Conservation (phyloP, 495 filamentous ascomycete species). For the Aspergillus taichungensis region DNA sequence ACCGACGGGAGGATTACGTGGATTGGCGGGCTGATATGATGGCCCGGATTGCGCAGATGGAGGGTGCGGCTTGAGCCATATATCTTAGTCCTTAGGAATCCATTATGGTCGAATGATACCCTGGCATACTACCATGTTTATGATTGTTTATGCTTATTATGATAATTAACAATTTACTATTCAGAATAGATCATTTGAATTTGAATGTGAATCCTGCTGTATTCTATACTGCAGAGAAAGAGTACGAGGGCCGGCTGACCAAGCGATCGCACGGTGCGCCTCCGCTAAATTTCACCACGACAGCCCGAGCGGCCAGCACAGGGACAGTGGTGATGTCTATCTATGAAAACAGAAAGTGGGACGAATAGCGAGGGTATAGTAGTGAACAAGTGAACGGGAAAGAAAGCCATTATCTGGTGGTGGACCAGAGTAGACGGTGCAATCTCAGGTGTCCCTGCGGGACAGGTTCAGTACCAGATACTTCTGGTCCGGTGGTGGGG, state of each 20-base stretch:
- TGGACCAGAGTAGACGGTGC: neutral
- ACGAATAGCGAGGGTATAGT: too few relatives aligned
- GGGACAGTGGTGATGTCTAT: too few relatives aligned
- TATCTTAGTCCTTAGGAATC: neutral
- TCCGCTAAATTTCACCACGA: too few relatives aligned
- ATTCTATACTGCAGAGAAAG: too few relatives aligned
- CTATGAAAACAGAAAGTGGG: too few relatives aligned
- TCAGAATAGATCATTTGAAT: neutral
- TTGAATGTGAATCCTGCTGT: neutral
- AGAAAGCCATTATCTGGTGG: neutral
- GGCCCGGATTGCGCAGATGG: conserved; percentile 22
- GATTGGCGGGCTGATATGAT: conserved; percentile 67
- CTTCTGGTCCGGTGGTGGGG: conserved; percentile 91
- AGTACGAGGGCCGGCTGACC: too few relatives aligned
- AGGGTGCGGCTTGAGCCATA: conserved; percentile 2
- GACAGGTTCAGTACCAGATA: conserved; percentile 74
- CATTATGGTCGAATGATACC: conserved; percentile 4
- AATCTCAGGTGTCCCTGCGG: neutral
- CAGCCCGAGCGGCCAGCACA: too few relatives aligned
- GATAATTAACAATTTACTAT: neutral
- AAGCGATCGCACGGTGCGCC: too few relatives aligned
- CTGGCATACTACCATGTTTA: neutral
- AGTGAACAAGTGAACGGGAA: too few relatives aligned
- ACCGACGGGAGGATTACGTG: conserved; percentile 55
- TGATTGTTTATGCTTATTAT: neutral